Percentiles rank a stretch among this genome's conserved stretches.
phyloP scores from a whole-genome alignment of 129 eudicot genomes.

The Artemisia argyi region DNA sequence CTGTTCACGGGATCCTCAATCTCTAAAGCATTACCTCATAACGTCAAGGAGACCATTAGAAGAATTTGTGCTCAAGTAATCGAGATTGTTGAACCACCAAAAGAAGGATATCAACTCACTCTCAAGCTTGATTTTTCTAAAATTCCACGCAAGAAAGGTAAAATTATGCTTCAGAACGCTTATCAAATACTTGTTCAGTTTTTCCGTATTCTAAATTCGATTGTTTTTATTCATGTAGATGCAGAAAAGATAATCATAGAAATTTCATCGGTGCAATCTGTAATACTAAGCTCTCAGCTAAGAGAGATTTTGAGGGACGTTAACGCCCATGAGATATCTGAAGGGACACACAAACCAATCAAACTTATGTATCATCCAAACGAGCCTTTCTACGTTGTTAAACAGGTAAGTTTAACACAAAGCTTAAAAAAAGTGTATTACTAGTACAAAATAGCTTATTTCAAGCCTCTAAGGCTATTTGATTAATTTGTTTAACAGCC shows the following conservation, averaged over 20 bases:
- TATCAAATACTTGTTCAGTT: not conserved
- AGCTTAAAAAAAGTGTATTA: not conserved
- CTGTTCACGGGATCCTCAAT: constrained; percentile 55
- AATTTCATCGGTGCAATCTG: constrained; percentile 77
- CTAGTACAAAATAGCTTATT: not conserved
- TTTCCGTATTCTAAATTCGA: not conserved
- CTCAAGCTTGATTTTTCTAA: constrained; percentile 57
- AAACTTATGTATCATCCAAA: constrained; percentile 82
- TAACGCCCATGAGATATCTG: constrained; percentile 45
- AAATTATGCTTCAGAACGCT: constrained; percentile 1
- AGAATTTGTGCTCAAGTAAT: constrained; percentile 53
- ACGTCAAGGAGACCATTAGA: constrained; percentile 46
- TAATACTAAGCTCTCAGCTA: constrained; percentile 78
- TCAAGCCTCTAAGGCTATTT: not conserved
- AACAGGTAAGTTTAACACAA: constrained; percentile 53
- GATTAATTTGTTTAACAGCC: constrained; percentile 49
- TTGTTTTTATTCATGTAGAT: constrained; percentile 36
- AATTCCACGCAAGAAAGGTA: constrained; percentile 70
- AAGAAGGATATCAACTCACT: constrained; percentile 77
- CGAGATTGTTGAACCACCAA: constrained; percentile 65
- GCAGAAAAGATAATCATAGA: constrained; percentile 64
- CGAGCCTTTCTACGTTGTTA: constrained; percentile 86
- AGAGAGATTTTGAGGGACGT: constrained; percentile 64
- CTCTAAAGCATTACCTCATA: constrained; percentile 41
- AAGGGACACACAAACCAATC: constrained; percentile 67